Conservation (phyloP, 2,329 filamentous ascomycete species). For the Nectriaceae sp. region DNA sequence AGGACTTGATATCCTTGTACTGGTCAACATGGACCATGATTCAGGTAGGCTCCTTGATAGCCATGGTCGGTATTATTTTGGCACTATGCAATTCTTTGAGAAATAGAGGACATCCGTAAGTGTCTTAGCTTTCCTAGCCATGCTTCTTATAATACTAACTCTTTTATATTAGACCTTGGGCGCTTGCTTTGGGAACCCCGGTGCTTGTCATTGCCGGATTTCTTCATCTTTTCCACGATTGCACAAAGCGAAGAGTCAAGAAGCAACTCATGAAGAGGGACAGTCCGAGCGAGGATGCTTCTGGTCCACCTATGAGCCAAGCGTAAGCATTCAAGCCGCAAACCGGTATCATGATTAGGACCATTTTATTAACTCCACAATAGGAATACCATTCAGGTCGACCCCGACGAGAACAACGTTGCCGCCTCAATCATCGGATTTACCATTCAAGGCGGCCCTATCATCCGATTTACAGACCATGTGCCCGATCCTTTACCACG, state of each 20-base stretch:
- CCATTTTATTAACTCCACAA: constrained; percentile 6
- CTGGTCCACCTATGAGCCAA: constrained; percentile 44
- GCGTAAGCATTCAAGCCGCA: constrained; percentile 36
- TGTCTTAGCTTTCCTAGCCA: constrained; percentile 16
- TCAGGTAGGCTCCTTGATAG: constrained; percentile 59
- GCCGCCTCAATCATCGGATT: constrained; percentile 45
- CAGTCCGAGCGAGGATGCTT: constrained; percentile 22
- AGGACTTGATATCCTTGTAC: constrained; percentile 60
- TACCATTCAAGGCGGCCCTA: constrained; percentile 47
- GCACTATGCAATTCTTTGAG: constrained; percentile 52
- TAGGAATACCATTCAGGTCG: constrained; percentile 40
- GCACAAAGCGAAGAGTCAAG: constrained; percentile 38
- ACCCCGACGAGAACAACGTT: constrained; percentile 33
- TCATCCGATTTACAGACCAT: constrained; percentile 44
- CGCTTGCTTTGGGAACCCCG: constrained; percentile 60
- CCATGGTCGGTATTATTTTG: constrained; percentile 58
- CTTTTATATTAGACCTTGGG: constrained; percentile 49
- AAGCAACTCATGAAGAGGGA: constrained; percentile 28
- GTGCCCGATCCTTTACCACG: constrained; percentile 32
- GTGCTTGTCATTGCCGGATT: constrained; percentile 60
- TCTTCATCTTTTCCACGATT: constrained; percentile 49
- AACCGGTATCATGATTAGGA: neutral
- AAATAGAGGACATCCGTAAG: constrained; percentile 54
- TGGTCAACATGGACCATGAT: constrained; percentile 65
- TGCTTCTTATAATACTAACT: constrained; percentile 5